These are phyloP conservation scores for Saturnispora quitensis DNA, from an alignment of 805 yeast genomes.

Conservation along the genomic window DNA sequence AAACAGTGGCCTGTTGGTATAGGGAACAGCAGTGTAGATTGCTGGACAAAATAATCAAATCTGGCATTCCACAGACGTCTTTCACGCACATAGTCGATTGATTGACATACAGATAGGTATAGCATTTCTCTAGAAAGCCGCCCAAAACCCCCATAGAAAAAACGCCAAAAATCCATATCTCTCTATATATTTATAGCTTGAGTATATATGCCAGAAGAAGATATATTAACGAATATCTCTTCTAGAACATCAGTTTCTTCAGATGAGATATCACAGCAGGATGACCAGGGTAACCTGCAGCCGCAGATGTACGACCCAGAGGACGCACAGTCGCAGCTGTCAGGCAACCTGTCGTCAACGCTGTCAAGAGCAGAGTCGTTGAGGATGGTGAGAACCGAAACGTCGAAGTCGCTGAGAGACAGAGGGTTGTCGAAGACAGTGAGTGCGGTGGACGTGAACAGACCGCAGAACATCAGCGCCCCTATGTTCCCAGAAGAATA, in stretches of 20 bases:
- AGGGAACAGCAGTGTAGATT: neutral
- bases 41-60: neutral
- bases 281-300: neutral
- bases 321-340: slow-evolving; percentile 38
- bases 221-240: neutral
- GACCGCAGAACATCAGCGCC: slow-evolving; percentile 43
- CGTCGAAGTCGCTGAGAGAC: slow-evolving; percentile 56
- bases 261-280: neutral
- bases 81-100: too few species aligned
- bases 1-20: neutral
- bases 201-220: neutral
- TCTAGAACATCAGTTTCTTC: slow-evolving; percentile 9
- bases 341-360: slow-evolving; percentile 24
- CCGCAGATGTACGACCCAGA: slow-evolving; percentile 38
- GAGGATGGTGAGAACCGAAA: slow-evolving; percentile 53
- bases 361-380: slow-evolving; percentile 29
- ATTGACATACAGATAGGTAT: neutral
- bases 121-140: neutral
- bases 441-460: slow-evolving; percentile 47
- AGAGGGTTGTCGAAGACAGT: slow-evolving; percentile 49
- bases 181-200: neutral
- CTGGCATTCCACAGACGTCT: too few species aligned
- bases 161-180: too few species aligned
- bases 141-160: too few species aligned
- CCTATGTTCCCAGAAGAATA: slow-evolving; percentile 92